These are phyloP conservation scores for Podila horticola DNA, from an alignment of 192 early-diverging fungal species.

Conservation along the genomic window DNA sequence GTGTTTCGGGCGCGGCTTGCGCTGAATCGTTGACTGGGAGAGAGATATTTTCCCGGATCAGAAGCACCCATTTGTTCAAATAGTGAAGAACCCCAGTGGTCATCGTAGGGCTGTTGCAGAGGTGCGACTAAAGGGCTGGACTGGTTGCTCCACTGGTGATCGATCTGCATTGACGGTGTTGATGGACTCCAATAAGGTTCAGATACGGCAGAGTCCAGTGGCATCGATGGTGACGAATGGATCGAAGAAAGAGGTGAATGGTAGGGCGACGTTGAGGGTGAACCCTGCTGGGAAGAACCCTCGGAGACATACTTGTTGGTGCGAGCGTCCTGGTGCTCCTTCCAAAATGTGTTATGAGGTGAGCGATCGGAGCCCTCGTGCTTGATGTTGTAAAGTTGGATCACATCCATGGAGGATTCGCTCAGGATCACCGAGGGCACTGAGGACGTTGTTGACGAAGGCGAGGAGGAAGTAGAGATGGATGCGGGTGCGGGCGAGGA, in stretches of 20 bases:
- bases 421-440: conserved; percentile 8
- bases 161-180: conserved; percentile 16
- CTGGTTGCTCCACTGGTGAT: conserved; percentile 26
- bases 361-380: too few relatives aligned
- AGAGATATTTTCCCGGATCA: not conserved
- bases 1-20: not conserved
- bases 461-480: not conserved
- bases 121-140: conserved; percentile 17
- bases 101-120: conserved; percentile 1
- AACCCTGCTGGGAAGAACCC: not conserved
- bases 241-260: conserved; percentile 7
- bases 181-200: conserved; percentile 44
- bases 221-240: conserved; percentile 12
- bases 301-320: not conserved
- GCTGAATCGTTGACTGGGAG: conserved; percentile 5
- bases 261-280: not conserved
- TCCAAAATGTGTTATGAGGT: too few relatives aligned
- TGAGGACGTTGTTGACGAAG: not conserved
- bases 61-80: conserved; percentile 28
- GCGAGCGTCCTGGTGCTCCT: too few relatives aligned
- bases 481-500: not conserved
- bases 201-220: not conserved
- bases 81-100: conserved; percentile 19
- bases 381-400: not conserved
- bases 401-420: not conserved